phyloP scores from a whole-genome alignment of 1,139 yeast species.

The Hanseniaspora uvarum region DNA sequence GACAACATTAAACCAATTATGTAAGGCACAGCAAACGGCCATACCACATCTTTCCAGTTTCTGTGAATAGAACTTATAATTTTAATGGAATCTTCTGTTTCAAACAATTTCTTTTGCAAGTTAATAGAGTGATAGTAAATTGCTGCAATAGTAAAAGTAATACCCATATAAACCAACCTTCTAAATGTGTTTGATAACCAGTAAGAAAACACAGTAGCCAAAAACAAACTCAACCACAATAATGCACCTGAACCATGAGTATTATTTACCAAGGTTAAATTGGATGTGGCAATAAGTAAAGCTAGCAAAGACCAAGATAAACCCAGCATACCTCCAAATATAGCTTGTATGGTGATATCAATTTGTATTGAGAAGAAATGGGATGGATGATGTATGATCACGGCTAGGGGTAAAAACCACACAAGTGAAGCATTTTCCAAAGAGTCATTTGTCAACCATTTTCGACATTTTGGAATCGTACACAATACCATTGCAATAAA shows the following conservation, averaged over 20 bases:
- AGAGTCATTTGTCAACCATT: conserved; percentile 34
- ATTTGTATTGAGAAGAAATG: conserved; percentile 41
- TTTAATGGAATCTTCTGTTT: conserved; percentile 5
- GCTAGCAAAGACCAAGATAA: conserved; percentile 40
- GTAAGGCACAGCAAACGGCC: conserved; percentile 40
- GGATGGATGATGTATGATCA: conserved; percentile 39
- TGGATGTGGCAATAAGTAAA: conserved; percentile 35
- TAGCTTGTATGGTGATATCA: conserved; percentile 37
- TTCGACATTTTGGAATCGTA: conserved; percentile 32
- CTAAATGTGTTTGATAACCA: conserved; percentile 31
- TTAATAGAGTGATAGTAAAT: conserved; percentile 31
- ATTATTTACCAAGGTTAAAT: conserved; percentile 32
- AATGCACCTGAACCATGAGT: conserved; percentile 38
- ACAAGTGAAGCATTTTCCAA: conserved; percentile 26
- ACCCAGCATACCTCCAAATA: conserved; percentile 41
- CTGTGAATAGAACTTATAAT: neutral
- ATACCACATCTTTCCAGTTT: conserved; percentile 32
- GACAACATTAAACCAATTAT: conserved; percentile 37
- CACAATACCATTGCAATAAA: conserved; percentile 35
- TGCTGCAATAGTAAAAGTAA: conserved; percentile 35
- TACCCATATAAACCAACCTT: conserved; percentile 35
- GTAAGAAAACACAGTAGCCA: conserved; percentile 34
- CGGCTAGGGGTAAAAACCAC: conserved; percentile 36
- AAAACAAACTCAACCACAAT: conserved; percentile 36
- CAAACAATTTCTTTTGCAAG: conserved; percentile 22